Conservation (phyloP, 257 asterid species). For the Solanum rostratum region DNA sequence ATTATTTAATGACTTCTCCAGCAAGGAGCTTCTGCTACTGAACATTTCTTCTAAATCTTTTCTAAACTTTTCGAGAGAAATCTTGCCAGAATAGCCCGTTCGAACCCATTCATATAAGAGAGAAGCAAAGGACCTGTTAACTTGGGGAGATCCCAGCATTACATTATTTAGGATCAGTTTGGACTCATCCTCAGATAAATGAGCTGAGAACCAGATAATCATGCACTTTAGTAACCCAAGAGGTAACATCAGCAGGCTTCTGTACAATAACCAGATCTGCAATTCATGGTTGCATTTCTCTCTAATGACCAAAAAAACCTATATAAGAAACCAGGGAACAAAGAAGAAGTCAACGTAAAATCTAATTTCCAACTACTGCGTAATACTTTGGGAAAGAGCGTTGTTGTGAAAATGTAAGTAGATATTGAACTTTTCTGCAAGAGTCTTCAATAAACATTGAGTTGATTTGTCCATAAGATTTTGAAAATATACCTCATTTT, state of each 20-base stretch:
- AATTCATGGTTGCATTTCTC: slow-evolving; percentile 41
- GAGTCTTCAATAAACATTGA: background rate
- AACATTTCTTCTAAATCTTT: slow-evolving; percentile 45
- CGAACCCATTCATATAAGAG: slow-evolving; percentile 41
- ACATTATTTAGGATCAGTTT: slow-evolving; percentile 38
- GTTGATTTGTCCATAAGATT: background rate
- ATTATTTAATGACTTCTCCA: slow-evolving; percentile 28
- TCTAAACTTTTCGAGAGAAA: slow-evolving; percentile 44
- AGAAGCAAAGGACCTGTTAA: slow-evolving; percentile 42
- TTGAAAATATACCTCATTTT: slow-evolving; percentile 43
- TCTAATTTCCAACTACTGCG: background rate
- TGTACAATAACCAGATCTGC: slow-evolving; percentile 63
- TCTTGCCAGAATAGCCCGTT: slow-evolving; percentile 56
- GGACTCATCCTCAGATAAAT: slow-evolving; percentile 49
- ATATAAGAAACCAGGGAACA: slow-evolving; percentile 36
- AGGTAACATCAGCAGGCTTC: slow-evolving; percentile 67
- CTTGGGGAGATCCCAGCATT: slow-evolving; percentile 29
- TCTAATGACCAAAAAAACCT: slow-evolving; percentile 52
- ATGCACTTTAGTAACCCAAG: slow-evolving; percentile 67
- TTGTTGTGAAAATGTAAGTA: background rate
- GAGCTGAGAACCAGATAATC: slow-evolving; percentile 61
- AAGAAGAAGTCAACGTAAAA: slow-evolving; percentile 2
- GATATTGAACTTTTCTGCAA: background rate
- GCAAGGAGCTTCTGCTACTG: slow-evolving; percentile 43
- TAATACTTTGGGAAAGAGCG: background rate